Conservation (phyloP, 1,284 basidiomycete species). For the Sanghuangporus baumii region DNA sequence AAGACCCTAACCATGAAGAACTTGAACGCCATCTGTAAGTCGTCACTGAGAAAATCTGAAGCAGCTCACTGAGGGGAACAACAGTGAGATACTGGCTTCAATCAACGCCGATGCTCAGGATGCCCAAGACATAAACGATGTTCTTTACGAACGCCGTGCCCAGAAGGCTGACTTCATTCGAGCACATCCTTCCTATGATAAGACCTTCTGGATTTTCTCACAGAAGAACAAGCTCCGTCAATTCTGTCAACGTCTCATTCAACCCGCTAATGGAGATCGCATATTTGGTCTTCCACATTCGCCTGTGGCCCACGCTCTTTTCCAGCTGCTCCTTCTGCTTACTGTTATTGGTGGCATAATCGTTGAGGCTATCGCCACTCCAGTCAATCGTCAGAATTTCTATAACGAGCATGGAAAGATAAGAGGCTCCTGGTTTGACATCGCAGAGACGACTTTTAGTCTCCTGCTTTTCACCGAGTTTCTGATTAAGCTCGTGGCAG, state of each 20-base stretch:
- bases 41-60: not conserved
- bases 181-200: conserved; percentile 87
- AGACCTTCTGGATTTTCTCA: conserved; percentile 85
- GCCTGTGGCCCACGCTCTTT: conserved; percentile 61
- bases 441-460: conserved; percentile 76
- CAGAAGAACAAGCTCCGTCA: conserved; percentile 75
- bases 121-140: conserved; percentile 53
- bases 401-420: conserved; percentile 55
- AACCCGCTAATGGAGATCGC: conserved; percentile 79
- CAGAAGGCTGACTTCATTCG: conserved; percentile 86
- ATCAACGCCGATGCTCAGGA: conserved; percentile 46
- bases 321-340: conserved; percentile 72
- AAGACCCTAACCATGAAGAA: conserved; percentile 51
- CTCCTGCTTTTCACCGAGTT: conserved; percentile 81
- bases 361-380: conserved; percentile 85
- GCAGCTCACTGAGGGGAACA: not conserved
- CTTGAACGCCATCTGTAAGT: conserved; percentile 68
- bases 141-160: conserved; percentile 68
- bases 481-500: conserved; percentile 86
- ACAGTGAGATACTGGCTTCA: conserved; percentile 61
- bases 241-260: conserved; percentile 81
- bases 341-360: conserved; percentile 82
- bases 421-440: conserved; percentile 83
- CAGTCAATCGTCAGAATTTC: conserved; percentile 77
- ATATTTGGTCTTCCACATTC: conserved; percentile 75